These are phyloP conservation scores for Chamaecrista fasciculata DNA, from an alignment of 306 rosid species.

Conservation along the genomic window DNA sequence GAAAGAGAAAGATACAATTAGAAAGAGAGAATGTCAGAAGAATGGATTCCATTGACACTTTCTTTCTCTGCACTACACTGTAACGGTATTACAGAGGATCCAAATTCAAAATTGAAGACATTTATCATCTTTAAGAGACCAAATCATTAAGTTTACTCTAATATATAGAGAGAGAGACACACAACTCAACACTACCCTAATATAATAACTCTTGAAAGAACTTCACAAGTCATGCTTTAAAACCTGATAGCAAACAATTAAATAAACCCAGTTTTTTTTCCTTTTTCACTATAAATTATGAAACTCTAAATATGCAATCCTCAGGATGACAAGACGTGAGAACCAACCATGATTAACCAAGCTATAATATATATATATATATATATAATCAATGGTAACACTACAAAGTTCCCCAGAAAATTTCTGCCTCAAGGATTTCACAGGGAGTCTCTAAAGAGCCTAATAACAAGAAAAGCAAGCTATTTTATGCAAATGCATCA, in stretches of 20 bases:
- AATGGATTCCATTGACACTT: too few species aligned
- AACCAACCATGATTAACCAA: not conserved
- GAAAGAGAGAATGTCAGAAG: too few species aligned
- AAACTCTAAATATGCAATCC: not conserved
- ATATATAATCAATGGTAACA: not conserved
- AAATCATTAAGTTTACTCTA: too few species aligned
- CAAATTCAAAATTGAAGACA: too few species aligned
- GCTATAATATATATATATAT: not conserved
- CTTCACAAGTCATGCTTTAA: not conserved
- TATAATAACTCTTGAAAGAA: not conserved
- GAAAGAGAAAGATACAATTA: too few species aligned
- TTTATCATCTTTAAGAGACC: too few species aligned
- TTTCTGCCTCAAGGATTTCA: not conserved
- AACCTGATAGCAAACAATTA: not conserved
- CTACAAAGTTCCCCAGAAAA: conserved; percentile 17
- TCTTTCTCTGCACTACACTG: too few species aligned
- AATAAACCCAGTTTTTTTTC: too few species aligned
- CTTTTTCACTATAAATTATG: not conserved
- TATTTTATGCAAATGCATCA: conserved; percentile 35
- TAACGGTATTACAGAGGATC: too few species aligned
- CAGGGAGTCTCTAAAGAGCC: not conserved
- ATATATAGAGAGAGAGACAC: too few species aligned
- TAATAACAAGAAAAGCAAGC: conserved; percentile 25
- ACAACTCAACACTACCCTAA: not conserved
- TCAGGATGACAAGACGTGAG: not conserved